These are phyloP conservation scores for Talaromyces verruculosus DNA, from an alignment of 2,329 filamentous ascomycete species.

Conservation along the genomic window DNA sequence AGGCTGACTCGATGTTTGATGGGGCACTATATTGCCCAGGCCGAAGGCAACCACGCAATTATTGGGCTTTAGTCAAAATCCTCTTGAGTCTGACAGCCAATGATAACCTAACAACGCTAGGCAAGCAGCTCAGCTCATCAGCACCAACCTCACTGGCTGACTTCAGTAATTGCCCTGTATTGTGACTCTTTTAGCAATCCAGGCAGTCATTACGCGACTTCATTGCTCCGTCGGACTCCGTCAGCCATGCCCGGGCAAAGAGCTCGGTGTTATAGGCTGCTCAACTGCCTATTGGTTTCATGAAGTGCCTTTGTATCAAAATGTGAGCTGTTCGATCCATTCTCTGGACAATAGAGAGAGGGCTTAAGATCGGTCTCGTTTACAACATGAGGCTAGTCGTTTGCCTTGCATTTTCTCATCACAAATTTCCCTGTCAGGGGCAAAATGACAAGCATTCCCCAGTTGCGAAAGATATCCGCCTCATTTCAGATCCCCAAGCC, in stretches of 20 bases:
- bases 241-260: background rate
- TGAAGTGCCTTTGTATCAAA: background rate
- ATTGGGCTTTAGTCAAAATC: background rate
- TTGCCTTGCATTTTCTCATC: background rate
- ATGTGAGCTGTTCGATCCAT: background rate
- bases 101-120: background rate
- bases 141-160: background rate
- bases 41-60: background rate
- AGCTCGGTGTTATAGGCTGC: background rate
- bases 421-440: background rate
- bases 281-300: background rate
- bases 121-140: background rate
- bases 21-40: background rate
- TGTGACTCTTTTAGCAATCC: background rate
- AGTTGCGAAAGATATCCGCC: background rate
- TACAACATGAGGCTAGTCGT: background rate
- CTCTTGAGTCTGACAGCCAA: background rate
- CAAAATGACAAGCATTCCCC: background rate
- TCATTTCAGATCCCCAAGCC: background rate
- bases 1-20: background rate
- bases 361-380: background rate
- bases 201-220: background rate
- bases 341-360: background rate
- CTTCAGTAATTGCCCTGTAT: background rate
- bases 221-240: background rate